A percentile compares a stretch with the other conserved stretches of the same genome.
Conservation (phyloP, 192 early-diverging fungal genomes). For the Gonapodya prolifera region DNA sequence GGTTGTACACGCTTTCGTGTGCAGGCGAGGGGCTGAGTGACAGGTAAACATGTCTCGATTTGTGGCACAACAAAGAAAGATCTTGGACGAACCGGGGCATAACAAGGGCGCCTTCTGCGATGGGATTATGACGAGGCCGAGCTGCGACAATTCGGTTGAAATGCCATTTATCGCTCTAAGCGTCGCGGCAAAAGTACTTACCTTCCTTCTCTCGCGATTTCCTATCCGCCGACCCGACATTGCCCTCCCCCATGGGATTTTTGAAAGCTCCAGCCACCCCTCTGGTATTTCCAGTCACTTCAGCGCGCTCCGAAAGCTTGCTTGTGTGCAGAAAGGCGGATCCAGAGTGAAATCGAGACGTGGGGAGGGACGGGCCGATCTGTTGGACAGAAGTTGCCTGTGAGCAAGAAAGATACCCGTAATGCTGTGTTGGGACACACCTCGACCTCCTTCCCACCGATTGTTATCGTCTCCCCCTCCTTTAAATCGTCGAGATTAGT, state of each 20-base stretch:
- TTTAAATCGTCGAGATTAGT: not conserved
- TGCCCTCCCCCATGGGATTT: slow-evolving; percentile 18
- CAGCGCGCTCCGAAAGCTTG: not conserved
- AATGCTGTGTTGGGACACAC: no score
- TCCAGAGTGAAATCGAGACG: not conserved
- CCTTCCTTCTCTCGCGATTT: not conserved
- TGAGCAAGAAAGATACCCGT: no score
- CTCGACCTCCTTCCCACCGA: slow-evolving; percentile 2
- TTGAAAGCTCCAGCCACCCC: slow-evolving; percentile 13
- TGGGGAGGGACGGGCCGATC: not conserved
- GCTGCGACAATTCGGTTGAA: not conserved
- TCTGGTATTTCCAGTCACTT: slow-evolving; percentile 5
- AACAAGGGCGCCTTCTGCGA: slow-evolving; percentile 13
- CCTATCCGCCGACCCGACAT: slow-evolving; percentile 12
- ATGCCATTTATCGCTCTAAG: not conserved
- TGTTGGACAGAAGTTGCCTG: no score
- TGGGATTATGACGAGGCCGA: slow-evolving; percentile 22
- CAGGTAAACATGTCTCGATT: not conserved
- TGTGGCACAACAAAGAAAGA: not conserved
- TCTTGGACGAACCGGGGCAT: slow-evolving; percentile 10
- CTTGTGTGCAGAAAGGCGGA: not conserved
- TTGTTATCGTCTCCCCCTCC: not conserved
- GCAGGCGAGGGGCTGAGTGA: slow-evolving; percentile 15
- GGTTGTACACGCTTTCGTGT: slow-evolving; percentile 11
- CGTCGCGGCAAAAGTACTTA: not conserved